These are phyloP conservation scores for Penicillium decumbens DNA, from an alignment of 2,329 filamentous ascomycete genomes.

Conservation along the genomic window DNA sequence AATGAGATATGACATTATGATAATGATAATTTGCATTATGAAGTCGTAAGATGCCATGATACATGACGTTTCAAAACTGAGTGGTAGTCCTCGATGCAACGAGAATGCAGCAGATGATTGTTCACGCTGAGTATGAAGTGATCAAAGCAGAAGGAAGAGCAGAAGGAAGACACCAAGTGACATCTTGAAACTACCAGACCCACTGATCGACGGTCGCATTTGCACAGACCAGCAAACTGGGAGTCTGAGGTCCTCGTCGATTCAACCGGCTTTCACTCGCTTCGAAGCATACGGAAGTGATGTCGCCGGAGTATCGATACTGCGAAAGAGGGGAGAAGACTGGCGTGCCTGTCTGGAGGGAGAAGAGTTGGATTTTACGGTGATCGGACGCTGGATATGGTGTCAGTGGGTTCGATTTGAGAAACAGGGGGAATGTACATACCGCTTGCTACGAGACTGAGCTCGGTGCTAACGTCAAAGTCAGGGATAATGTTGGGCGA, in stretches of 20 bases:
- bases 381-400: constrained; percentile 29
- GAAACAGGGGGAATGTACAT: constrained; percentile 5
- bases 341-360: constrained; percentile 34
- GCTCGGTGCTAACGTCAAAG: constrained; percentile 37
- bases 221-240: constrained; percentile 34
- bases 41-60: neutral
- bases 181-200: constrained; percentile 27
- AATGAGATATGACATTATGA: too few species aligned
- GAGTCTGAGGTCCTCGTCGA: constrained; percentile 26
- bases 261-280: constrained; percentile 18
- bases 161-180: neutral
- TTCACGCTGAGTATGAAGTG: neutral
- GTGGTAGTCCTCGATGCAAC: too few species aligned
- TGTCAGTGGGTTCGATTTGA: neutral
- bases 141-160: neutral
- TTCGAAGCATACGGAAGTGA: constrained; percentile 35
- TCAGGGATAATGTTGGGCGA: constrained; percentile 25
- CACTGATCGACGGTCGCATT: constrained; percentile 36
- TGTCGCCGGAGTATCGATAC: constrained; percentile 23
- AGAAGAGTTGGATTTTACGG: constrained; percentile 36
- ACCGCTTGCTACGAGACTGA: constrained; percentile 40
- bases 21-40: neutral
- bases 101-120: neutral
- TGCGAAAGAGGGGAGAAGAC: constrained; percentile 28
- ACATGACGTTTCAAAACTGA: neutral